phyloP scores from a whole-genome alignment of 2,329 filamentous ascomycete species.

The Diaporthe batatas region DNA sequence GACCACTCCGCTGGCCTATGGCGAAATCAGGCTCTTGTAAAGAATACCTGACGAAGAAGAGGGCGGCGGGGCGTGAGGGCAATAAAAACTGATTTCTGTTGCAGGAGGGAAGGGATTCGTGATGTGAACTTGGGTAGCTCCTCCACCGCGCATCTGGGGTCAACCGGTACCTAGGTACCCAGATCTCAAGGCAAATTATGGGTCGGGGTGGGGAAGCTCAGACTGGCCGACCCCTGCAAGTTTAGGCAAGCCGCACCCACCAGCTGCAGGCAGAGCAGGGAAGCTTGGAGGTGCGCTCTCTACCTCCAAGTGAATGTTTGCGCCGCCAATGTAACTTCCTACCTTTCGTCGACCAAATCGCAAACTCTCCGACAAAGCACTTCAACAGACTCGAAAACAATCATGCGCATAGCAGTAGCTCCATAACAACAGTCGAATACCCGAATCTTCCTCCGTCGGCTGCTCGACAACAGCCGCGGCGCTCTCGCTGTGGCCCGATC shows the following conservation, averaged over 20 bases:
- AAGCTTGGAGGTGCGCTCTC: constrained; percentile 1
- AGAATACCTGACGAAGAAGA: not conserved
- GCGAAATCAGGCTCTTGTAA: not conserved
- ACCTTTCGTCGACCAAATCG: not conserved
- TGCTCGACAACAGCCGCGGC: not conserved
- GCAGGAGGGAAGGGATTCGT: not conserved
- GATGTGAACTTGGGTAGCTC: constrained; percentile 3
- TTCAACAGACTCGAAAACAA: not conserved
- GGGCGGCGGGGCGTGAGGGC: not conserved
- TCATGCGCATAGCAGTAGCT: not conserved
- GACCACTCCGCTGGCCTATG: not conserved
- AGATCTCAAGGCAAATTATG: not conserved
- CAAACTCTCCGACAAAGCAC: not conserved
- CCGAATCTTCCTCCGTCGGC: not conserved
- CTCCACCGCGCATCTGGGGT: constrained; percentile 17
- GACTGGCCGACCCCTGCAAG: constrained; percentile 4
- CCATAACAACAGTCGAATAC: not conserved
- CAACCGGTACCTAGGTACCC: constrained; percentile 6
- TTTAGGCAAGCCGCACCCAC: constrained; percentile 2
- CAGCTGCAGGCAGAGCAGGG: constrained; percentile 10
- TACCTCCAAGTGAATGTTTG: not conserved
- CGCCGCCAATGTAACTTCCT: not conserved
- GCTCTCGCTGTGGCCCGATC: not conserved
- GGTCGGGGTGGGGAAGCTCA: constrained; percentile 10
- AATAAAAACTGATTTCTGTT: not conserved